Conservation (phyloP, 495 filamentous ascomycete genomes). For the Aspergillus baeticus region DNA sequence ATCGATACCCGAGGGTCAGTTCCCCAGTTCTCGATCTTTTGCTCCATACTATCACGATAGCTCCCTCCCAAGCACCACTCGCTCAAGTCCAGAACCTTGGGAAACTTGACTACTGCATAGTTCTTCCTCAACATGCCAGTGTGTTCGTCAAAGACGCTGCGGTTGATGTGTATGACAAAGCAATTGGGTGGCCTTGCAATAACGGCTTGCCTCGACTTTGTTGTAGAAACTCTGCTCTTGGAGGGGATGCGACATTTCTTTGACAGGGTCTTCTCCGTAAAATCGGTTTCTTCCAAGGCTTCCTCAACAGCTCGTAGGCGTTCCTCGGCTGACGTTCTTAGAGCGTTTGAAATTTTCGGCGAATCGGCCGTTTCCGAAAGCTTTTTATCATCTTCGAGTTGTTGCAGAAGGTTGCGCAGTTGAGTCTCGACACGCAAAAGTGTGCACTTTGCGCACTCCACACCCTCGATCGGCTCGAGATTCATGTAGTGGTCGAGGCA, state of each 20-base stretch:
- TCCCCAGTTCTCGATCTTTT: slow-evolving; percentile 61
- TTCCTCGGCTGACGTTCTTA: slow-evolving; percentile 35
- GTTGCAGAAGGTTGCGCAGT: slow-evolving; percentile 44
- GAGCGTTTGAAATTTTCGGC: slow-evolving; percentile 26
- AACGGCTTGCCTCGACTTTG: slow-evolving; percentile 85
- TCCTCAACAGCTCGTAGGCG: slow-evolving; percentile 62
- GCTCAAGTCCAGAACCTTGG: slow-evolving; percentile 66
- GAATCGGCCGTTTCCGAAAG: slow-evolving; percentile 19
- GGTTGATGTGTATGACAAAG: slow-evolving; percentile 83
- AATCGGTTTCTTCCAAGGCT: slow-evolving; percentile 76
- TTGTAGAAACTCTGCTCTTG: slow-evolving; percentile 65
- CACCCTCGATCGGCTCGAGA: slow-evolving; percentile 79
- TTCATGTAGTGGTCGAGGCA: slow-evolving; percentile 83
- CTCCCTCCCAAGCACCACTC: slow-evolving; percentile 71
- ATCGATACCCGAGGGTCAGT: slow-evolving; percentile 65
- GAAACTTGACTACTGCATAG: slow-evolving; percentile 72
- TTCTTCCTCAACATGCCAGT: slow-evolving; percentile 83
- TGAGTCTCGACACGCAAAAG: slow-evolving; percentile 56
- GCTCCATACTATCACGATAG: slow-evolving; percentile 20
- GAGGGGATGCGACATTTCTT: slow-evolving; percentile 71
- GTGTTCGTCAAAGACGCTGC: slow-evolving; percentile 82
- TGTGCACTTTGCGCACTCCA: slow-evolving; percentile 91
- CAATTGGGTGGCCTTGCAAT: slow-evolving; percentile 77
- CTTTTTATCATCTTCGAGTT: slow-evolving; percentile 31
- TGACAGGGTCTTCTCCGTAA: slow-evolving; percentile 69